phyloP scores from a whole-genome alignment of 345 rosid species.

The Excoecaria cochinchinensis region DNA sequence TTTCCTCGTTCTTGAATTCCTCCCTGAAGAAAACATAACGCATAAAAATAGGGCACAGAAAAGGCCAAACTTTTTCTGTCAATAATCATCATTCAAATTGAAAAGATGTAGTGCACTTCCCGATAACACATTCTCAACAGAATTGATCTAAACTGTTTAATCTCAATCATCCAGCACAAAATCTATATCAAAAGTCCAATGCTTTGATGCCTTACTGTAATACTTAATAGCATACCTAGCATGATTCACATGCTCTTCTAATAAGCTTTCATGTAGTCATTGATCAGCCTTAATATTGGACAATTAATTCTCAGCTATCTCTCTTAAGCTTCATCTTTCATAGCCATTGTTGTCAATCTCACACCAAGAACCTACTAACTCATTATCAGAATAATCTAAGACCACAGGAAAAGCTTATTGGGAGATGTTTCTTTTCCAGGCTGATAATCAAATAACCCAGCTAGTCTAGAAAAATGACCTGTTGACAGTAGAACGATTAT shows the following conservation, averaged over 20 bases:
- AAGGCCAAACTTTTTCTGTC: background rate
- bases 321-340: background rate
- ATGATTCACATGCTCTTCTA: too few relatives aligned
- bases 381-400: background rate
- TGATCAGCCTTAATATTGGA: too few relatives aligned
- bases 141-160: background rate
- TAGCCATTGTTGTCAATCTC: background rate
- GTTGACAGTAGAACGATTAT: background rate
- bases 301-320: too few relatives aligned
- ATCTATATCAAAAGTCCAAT: background rate
- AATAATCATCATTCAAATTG: background rate
- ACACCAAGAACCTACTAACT: background rate
- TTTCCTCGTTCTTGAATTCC: slow-evolving; percentile 82
- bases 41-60: background rate
- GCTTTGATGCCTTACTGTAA: background rate
- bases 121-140: background rate
- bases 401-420: background rate
- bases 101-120: background rate
- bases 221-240: background rate
- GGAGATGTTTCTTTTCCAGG: background rate
- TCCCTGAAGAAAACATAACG: slow-evolving; percentile 49
- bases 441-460: background rate
- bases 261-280: too few relatives aligned
- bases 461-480: background rate
- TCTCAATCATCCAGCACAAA: background rate